Evolutionary conservation across 805 yeast genomes (phyloP), one percentile per base, ranked within the genome.

Genomic region (Sugiyamaella marilandica): DNA sequence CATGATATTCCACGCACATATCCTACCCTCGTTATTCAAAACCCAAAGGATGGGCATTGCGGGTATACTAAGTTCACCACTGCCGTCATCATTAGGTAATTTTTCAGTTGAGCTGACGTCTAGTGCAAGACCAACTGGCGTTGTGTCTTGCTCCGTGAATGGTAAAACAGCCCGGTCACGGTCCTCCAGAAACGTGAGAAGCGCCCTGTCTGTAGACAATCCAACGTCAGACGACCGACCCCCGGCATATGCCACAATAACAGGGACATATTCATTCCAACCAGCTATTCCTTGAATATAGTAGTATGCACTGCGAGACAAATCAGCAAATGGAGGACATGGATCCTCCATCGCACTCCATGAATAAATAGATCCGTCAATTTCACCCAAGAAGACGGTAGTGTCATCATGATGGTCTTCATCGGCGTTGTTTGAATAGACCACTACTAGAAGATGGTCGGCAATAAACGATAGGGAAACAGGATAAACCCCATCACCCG

Each of bases 101-200:
- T 60, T 60, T 1, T 71, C 74, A 0, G 66, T 65, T 2, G 80
- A 70, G 10, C 76, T 70, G 11, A 82, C 60, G 63, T 88, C 95
- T 5, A 87, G 46, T 0, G 80, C 81, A 10, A 86, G 58, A 4
- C 96, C 96, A 19, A 86, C 70, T 0, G 92, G 82, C 7, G 85
- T 77, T 11, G 85, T 78, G 45, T 78, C 83, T 0, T 74, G 83
- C 8, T 80, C 83, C 62, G 80, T 80, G 59, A 87, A 71, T 1
- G 96, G 96, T 56, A 88, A 71, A 24, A 81, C 76, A 0, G 96
- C 95, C 47, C 86, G 75, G 60, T 80, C 81, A 2, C 83, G 73
- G 62, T 90, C 97, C 59, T 85, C 85, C 2, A 77, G 66, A 8
- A 83, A 83, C 31, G 70, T 70, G 0, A 84, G 61, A 2, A 72